Evolutionary conservation across 2,329 filamentous ascomycete species (phyloP), one percentile per base, ranked within the genome.

Genomic region (Arthrobotrys sphaeroides): DNA sequence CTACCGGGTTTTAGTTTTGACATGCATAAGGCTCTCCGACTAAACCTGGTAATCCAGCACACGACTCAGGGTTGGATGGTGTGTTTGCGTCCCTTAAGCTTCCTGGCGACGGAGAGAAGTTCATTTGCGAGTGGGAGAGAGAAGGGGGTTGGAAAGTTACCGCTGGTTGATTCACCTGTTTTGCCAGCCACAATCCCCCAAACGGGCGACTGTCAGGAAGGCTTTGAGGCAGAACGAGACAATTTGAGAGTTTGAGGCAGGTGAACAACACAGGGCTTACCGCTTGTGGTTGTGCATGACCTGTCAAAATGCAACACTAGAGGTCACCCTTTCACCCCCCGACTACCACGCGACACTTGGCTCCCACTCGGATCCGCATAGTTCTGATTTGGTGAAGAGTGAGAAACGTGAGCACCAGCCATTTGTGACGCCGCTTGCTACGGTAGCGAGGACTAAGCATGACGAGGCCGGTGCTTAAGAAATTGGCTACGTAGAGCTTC

Each of bases 31-130:
- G 61, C 43, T 40, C 26, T 65, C 49, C 20, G 28, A 38, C 45
- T 49, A 22, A 67, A 67, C 69, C 69, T 55, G 69, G 69, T 73
- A 73, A 73, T 9, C 49, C 47, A 36, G 61, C 69, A 67, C 69
- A 73, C 69, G 69, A 73, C 69, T 66, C 42, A 16, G 61, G 42
- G 66, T 51, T 24, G 31, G 55, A 43, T 13, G 40, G 66, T 16
- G 16, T 18, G 51, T 31, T 24, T 22, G 16, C 3, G 12, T 38
- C 12, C 33, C 7, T 36, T 59, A 55, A 55, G 47, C 45, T 42
- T 74, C 51, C 53, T 68, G 45, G 70, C 70, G 70, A 74, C 70
- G 70, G 70, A 31, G 45, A 74, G 55, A 64, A 74, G 67, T 61
- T 74, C 53, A 59, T 55, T 53, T 74, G 70, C 62, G 70, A 74